Evolutionary conservation across 352 stramenopile species (phyloP).

Genomic region (Pythium apleroticum): DNA sequence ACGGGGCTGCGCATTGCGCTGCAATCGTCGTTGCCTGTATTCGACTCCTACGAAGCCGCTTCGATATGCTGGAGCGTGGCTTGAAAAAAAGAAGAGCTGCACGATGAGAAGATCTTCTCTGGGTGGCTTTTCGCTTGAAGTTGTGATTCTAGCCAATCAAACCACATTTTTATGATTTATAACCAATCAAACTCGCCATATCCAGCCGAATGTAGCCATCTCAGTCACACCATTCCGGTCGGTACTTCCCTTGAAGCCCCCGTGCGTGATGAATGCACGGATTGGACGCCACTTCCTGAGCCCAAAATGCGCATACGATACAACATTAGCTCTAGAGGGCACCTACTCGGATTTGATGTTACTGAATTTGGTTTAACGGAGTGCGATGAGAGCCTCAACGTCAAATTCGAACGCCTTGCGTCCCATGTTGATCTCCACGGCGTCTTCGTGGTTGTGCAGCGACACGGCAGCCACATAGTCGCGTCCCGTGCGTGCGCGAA

Average conservation of each 20-base stretch:
- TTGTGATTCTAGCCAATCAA: background rate
- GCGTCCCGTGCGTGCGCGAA: slow-evolving; percentile 4
- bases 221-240: background rate
- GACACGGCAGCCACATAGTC: slow-evolving; percentile 33
- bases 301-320: too few relatives aligned
- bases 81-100: background rate
- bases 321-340: too few relatives aligned
- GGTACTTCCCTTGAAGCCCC: too few relatives aligned
- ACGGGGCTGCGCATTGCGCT: background rate
- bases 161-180: background rate
- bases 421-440: slow-evolving; percentile 36
- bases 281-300: too few relatives aligned
- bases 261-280: too few relatives aligned
- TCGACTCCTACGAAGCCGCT: too few relatives aligned
- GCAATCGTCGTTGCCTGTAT: background rate
- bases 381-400: slow-evolving; percentile 25
- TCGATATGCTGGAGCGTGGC: too few relatives aligned
- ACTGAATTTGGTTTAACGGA: too few relatives aligned
- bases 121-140: background rate
- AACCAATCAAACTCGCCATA: background rate
- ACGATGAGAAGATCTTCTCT: background rate
- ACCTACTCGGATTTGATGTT: too few relatives aligned
- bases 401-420: slow-evolving; percentile 37
- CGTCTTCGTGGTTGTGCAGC: slow-evolving; percentile 33
- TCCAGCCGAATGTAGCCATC: background rate